Evolutionary conservation across 768 basidiomycete species (phyloP).

Genomic region (Tylopilus cervinicoccineus): DNA sequence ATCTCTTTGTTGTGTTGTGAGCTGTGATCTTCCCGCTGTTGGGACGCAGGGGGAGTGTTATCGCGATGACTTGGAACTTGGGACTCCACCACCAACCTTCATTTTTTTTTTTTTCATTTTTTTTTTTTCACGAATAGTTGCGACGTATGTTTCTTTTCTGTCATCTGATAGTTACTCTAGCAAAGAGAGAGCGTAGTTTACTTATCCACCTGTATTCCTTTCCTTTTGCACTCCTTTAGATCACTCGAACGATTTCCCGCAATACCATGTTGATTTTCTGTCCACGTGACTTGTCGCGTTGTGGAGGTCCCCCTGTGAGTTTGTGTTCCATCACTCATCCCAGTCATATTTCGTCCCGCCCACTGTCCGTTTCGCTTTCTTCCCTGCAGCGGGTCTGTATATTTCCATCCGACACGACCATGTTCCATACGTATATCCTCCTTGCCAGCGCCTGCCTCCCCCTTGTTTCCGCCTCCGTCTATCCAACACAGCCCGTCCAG

Average conservation of each 20-base stretch:
- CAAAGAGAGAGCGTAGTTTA: constrained; percentile 16
- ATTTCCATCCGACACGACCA: not conserved
- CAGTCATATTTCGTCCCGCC: constrained; percentile 3
- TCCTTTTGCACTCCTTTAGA: constrained; percentile 10
- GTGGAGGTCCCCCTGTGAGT: not conserved
- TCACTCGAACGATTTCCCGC: not conserved
- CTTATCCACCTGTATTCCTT: constrained; percentile 17
- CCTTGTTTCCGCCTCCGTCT: constrained; percentile 36
- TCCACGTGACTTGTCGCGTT: constrained; percentile 26
- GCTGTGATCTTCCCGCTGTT: not conserved
- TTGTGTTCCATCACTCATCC: not conserved
- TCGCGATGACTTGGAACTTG: constrained; percentile 8
- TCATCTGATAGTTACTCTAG: constrained; percentile 10
- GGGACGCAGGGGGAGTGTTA: not conserved
- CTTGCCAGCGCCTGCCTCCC: constrained; percentile 8
- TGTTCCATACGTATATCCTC: constrained; percentile 5
- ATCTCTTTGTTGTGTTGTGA: not conserved
- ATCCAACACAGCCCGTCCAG: constrained; percentile 47
- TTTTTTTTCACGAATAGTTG: constrained; percentile 7
- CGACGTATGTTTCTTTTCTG: constrained; percentile 3
- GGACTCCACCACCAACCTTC: not conserved
- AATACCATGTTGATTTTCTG: constrained; percentile 22
- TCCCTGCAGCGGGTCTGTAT: constrained; percentile 30
- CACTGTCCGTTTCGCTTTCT: not conserved
- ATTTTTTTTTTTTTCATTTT: not conserved